Percentiles rank a stretch among this genome's conserved stretches.
Conservation (phyloP, 345 rosid species). For the Alliaria petiolata region DNA sequence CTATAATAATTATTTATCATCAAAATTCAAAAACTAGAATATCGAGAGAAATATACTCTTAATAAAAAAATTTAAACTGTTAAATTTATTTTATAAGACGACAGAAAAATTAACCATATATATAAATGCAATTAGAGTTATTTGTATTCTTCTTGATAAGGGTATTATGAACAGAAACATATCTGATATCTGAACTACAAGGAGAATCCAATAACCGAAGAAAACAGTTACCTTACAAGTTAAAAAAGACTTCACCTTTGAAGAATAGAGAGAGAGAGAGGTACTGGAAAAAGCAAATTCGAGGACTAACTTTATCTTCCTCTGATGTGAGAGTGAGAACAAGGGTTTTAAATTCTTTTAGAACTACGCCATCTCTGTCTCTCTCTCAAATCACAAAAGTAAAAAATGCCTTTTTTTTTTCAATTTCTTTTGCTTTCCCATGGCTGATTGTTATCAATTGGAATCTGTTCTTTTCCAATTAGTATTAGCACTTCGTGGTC, state of each 20-base stretch:
- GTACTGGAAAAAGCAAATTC: slow-evolving; percentile 18
- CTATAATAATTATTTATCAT: neutral
- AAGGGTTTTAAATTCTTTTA: neutral
- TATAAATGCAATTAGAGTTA: neutral
- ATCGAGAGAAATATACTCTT: too few species aligned
- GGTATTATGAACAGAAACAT: too few species aligned
- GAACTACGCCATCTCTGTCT: neutral
- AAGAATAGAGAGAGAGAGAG: neutral
- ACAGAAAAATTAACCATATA: too few species aligned
- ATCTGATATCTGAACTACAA: neutral
- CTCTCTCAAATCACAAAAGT: slow-evolving; percentile 14
- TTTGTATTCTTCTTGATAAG: neutral
- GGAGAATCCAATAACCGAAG: neutral
- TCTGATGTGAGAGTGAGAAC: slow-evolving; percentile 7
- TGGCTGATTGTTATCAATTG: slow-evolving; percentile 22
- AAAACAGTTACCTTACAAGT: neutral
- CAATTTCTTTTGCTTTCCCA: neutral
- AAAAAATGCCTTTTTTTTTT: neutral
- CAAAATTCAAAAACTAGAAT: neutral
- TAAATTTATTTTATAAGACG: too few species aligned
- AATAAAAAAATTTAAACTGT: too few species aligned
- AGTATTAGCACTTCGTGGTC: slow-evolving; percentile 21
- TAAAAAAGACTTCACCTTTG: slow-evolving; percentile 13
- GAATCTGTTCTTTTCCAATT: slow-evolving; percentile 26
- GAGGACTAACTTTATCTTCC: neutral